Percentiles rank a stretch among this genome's conserved stretches.
phyloP scores from a whole-genome alignment of 495 filamentous ascomycete species.

The Polyplosphaeria fusca region DNA sequence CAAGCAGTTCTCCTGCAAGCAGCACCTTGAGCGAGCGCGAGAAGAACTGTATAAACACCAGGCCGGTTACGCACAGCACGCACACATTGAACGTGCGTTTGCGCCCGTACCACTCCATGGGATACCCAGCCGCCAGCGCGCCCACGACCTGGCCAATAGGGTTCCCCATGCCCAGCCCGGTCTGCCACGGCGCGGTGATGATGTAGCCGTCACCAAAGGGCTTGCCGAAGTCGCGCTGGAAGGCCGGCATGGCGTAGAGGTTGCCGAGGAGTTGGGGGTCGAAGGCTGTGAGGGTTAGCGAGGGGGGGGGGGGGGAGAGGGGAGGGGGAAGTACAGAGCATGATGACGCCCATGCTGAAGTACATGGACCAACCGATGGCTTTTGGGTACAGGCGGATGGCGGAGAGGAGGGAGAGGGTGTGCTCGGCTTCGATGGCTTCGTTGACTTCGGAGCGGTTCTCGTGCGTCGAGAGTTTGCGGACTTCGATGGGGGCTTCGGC shows the following conservation, averaged over 20 bases:
- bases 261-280: slow-evolving; percentile 36
- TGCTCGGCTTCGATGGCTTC: slow-evolving; percentile 30
- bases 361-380: slow-evolving; percentile 32
- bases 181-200: slow-evolving; percentile 40
- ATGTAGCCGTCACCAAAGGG: slow-evolving; percentile 35
- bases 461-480: slow-evolving; percentile 23
- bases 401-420: slow-evolving; percentile 16
- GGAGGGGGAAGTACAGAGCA: slow-evolving; percentile 26
- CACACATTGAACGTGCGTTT: slow-evolving; percentile 40
- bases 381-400: slow-evolving; percentile 26
- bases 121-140: slow-evolving; percentile 36
- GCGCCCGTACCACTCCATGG: slow-evolving; percentile 42
- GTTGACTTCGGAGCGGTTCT: slow-evolving; percentile 12
- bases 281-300: slow-evolving; percentile 33
- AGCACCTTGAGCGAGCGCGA: slow-evolving; percentile 40
- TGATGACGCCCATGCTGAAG: slow-evolving; percentile 34
- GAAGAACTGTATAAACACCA: slow-evolving; percentile 55
- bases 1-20: slow-evolving; percentile 42
- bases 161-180: slow-evolving; percentile 38
- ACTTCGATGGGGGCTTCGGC: slow-evolving; percentile 15
- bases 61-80: slow-evolving; percentile 41
- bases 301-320: slow-evolving; percentile 26
- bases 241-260: slow-evolving; percentile 40
- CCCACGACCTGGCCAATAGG: slow-evolving; percentile 42
- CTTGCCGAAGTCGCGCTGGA: slow-evolving; percentile 42